Evolutionary conservation across 208 protist species (phyloP), one percentile per base, ranked within the genome.

Genomic region (Trichomonas tenax): DNA sequence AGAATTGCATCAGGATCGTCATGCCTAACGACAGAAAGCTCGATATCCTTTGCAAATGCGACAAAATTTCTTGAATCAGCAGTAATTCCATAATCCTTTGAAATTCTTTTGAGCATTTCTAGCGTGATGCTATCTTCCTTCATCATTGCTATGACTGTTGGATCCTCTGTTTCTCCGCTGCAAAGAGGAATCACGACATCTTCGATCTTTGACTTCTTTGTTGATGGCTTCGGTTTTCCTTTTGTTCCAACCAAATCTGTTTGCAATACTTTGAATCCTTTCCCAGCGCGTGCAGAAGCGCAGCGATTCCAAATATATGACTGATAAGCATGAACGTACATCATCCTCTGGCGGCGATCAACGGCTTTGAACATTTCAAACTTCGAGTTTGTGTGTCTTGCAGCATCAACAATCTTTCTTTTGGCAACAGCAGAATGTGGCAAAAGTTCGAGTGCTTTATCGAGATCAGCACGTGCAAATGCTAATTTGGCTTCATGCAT

Each of bases 301-400:
- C 41, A 26, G 34, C 46, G 40, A 51, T 93, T 93, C 86, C 86
- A 93, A 0, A 93, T n/a, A 38, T 93, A 93, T 21, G 40, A 48
- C 46, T 93, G 86, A 51, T 93, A 93, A 58, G 86, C 40, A 38
- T 93, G 86, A 58, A 93, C 86, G 51, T 93, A 93, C 44, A 93
- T 48, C 86, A 93, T 93, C 46, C 86, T 23, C 46, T 93, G 86
- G 11, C 44, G 48, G 34, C 86, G 26, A 51, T 93, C 86, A 21
- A 93, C 45, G 0, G 14, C 10, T 8, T 34, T 51, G 44, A 93
- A 93, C 17, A 93, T n/a, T 58, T 93, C 86, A 51, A 38, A 40
- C 58, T 72, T 72, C 21, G 11, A n/a, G 26, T 72, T 72, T 6
- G 58, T 72, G 26, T 72, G 1, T n/a, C 26, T 17, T 8, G 58